These are phyloP conservation scores for Zizania latifolia DNA, from an alignment of 176 grass and related monocot species.

Conservation along the genomic window DNA sequence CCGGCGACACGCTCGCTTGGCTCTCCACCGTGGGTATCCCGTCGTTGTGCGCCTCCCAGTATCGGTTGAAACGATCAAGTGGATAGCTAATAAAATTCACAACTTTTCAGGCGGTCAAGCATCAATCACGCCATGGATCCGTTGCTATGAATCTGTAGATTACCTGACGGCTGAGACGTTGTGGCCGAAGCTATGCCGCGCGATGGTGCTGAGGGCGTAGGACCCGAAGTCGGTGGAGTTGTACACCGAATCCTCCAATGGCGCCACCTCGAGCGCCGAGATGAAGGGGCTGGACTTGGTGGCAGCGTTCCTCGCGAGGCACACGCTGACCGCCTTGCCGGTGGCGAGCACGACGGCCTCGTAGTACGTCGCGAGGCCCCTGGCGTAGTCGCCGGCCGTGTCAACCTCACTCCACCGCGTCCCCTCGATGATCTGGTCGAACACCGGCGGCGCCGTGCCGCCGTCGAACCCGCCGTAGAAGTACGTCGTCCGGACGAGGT, in stretches of 20 bases:
- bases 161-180: conserved; percentile 40
- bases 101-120: conserved; percentile 24
- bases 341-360: conserved; percentile 48
- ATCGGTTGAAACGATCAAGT: conserved; percentile 67
- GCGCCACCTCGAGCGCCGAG: conserved; percentile 72
- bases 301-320: conserved; percentile 52
- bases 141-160: neutral
- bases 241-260: conserved; percentile 57
- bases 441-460: conserved; percentile 45
- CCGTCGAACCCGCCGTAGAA: conserved; percentile 84
- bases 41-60: conserved; percentile 64
- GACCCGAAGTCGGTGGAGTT: conserved; percentile 52
- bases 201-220: conserved; percentile 60
- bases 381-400: conserved; percentile 47
- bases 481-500: conserved; percentile 74
- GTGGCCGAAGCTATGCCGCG: conserved; percentile 70
- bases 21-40: conserved; percentile 42
- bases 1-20: conserved; percentile 39
- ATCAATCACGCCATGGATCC: neutral
- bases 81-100: conserved; percentile 38
- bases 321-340: conserved; percentile 51
- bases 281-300: conserved; percentile 77
- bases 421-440: conserved; percentile 74
- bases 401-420: conserved; percentile 73
- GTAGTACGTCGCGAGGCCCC: conserved; percentile 61